Percentiles rank a stretch among this genome's conserved stretches.
phyloP scores from a whole-genome alignment of 129 eudicot genomes.

The Chrysanthemum makinoi region DNA sequence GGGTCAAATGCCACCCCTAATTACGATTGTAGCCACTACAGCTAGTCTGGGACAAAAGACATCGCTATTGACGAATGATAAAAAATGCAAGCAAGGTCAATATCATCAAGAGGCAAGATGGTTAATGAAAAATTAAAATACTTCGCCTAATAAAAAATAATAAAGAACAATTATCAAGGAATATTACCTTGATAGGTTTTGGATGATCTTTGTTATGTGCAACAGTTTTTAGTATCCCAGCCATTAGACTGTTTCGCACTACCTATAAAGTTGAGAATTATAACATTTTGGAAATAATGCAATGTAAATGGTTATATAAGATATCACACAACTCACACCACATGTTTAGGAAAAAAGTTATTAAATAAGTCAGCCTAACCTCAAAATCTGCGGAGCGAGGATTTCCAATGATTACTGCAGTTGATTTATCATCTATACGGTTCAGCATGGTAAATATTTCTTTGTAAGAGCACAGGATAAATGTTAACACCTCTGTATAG shows the following conservation, averaged over 20 bases:
- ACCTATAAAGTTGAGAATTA: slow-evolving; percentile 37
- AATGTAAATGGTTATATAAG: background rate
- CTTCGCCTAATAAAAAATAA: background rate
- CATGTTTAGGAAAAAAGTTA: background rate
- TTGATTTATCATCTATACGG: slow-evolving; percentile 69
- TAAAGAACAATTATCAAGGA: too few species aligned
- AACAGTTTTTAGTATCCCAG: slow-evolving; percentile 79
- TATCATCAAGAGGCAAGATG: background rate
- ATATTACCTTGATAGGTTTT: slow-evolving; percentile 80
- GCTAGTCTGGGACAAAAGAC: background rate
- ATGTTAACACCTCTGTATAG: slow-evolving; percentile 75
- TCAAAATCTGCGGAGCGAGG: slow-evolving; percentile 93
- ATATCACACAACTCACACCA: slow-evolving; percentile 1
- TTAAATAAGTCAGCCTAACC: slow-evolving; percentile 41
- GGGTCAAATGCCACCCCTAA: background rate
- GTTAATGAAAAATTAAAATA: too few species aligned
- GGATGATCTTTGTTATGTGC: slow-evolving; percentile 97
- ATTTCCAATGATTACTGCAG: slow-evolving; percentile 75
- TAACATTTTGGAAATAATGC: background rate
- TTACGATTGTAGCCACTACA: slow-evolving; percentile 4
- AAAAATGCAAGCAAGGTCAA: background rate
- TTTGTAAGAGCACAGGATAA: slow-evolving; percentile 72
- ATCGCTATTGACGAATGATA: background rate
- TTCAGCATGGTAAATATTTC: slow-evolving; percentile 80
- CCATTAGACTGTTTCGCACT: slow-evolving; percentile 80